These are phyloP conservation scores for Rhizophora mangle DNA, from an alignment of 345 rosid species.

Conservation along the genomic window DNA sequence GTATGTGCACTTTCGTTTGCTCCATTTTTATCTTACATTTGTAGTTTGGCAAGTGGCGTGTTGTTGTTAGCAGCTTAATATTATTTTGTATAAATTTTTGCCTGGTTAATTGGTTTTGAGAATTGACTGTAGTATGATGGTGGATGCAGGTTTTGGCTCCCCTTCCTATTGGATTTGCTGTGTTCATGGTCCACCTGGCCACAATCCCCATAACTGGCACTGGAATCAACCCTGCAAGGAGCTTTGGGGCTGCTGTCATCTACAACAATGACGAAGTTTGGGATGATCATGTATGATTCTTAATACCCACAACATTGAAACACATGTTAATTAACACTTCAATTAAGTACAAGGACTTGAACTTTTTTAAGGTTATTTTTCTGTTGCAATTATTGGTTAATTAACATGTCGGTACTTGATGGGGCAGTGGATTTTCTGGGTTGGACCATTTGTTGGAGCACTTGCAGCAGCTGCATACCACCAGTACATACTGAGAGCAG, in stretches of 20 bases:
- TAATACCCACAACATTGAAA: neutral
- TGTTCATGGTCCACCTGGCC: conserved; percentile 69
- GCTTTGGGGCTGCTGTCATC: conserved; percentile 65
- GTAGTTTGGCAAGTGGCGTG: neutral
- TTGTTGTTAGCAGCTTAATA: neutral
- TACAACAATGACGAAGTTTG: conserved; percentile 45
- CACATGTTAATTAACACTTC: neutral
- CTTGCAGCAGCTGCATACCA: conserved; percentile 70
- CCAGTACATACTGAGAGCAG: conserved; percentile 56
- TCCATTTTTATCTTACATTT: neutral
- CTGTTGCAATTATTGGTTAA: neutral
- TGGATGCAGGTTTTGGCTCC: conserved; percentile 57
- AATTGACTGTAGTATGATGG: neutral
- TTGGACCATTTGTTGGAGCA: conserved; percentile 62
- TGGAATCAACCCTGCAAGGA: conserved; percentile 69
- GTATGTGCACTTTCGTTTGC: conserved; percentile 28
- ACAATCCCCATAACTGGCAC: conserved; percentile 69
- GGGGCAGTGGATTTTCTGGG: conserved; percentile 73
- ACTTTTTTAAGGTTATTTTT: too few relatives aligned
- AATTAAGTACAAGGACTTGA: neutral
- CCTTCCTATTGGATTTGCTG: conserved; percentile 75
- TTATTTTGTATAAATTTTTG: neutral
- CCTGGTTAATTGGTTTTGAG: neutral
- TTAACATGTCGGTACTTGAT: neutral
- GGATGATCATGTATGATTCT: conserved; percentile 52